Percentiles rank a stretch among this genome's conserved stretches.
These are phyloP conservation scores for Malassezia restricta DNA, from an alignment of 1,284 basidiomycete species.

Conservation along the genomic window DNA sequence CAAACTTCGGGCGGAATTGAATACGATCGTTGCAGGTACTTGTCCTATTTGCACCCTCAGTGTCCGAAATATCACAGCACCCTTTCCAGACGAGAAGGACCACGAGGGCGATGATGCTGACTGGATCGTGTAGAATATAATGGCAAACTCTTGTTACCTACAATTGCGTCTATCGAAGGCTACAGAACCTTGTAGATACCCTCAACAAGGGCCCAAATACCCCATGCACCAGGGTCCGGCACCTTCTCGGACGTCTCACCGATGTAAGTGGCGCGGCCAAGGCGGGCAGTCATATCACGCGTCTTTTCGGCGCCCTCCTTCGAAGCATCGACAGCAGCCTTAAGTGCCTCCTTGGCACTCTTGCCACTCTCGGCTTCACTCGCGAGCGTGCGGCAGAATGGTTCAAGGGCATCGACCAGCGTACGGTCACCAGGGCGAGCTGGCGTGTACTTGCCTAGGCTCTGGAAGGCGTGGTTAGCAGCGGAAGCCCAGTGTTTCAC, in stretches of 20 bases:
- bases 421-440: constrained; percentile 54
- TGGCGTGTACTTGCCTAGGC: constrained; percentile 50
- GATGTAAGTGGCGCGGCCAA: constrained; percentile 53
- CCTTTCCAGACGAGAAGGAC: constrained; percentile 26
- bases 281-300: constrained; percentile 49
- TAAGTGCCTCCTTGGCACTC: constrained; percentile 32
- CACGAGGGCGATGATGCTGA: constrained; percentile 17
- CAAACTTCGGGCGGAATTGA: constrained; percentile 35
- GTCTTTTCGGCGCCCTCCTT: constrained; percentile 51
- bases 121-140: constrained; percentile 21
- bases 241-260: constrained; percentile 40
- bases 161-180: not conserved
- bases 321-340: constrained; percentile 47
- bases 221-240: constrained; percentile 55
- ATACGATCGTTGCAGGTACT: constrained; percentile 36
- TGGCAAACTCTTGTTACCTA: not conserved
- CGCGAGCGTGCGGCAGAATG: constrained; percentile 49
- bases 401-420: constrained; percentile 52
- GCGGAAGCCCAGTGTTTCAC: constrained; percentile 37
- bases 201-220: constrained; percentile 48
- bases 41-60: constrained; percentile 36
- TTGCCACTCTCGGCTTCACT: constrained; percentile 10
- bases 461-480: constrained; percentile 31
- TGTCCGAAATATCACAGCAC: constrained; percentile 27
- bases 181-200: constrained; percentile 34